Evolutionary conservation across 768 basidiomycete genomes (phyloP).

Genomic region (Tubosaeta brunneosetosa): DNA sequence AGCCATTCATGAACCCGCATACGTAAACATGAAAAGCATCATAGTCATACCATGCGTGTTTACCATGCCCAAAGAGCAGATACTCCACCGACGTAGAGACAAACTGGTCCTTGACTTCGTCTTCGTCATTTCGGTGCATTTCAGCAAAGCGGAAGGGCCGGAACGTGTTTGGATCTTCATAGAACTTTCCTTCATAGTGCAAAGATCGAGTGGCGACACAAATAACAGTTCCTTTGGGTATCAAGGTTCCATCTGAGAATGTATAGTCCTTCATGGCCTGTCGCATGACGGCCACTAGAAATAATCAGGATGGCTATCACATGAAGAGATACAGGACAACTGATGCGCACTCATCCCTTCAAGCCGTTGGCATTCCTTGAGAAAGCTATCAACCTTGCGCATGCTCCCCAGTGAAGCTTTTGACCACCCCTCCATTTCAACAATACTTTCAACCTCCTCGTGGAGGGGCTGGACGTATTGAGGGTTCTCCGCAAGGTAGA

Average conservation of each 20-base stretch:
- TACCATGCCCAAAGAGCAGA: conserved; percentile 34
- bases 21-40: background rate
- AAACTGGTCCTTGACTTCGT: conserved; percentile 31
- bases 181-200: conserved; percentile 22
- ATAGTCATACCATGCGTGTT: conserved; percentile 12
- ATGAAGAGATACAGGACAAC: background rate
- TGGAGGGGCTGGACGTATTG: conserved; percentile 12
- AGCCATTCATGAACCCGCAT: background rate
- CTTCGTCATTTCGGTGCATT: conserved; percentile 25
- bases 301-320: background rate
- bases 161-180: conserved; percentile 29
- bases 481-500: conserved; percentile 9
- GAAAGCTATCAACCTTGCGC: conserved; percentile 18
- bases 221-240: conserved; percentile 32
- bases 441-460: conserved; percentile 13
- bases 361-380: conserved; percentile 22
- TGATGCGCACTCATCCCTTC: conserved; percentile 26
- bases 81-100: conserved; percentile 28
- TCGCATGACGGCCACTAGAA: conserved; percentile 6
- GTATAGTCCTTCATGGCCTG: conserved; percentile 12
- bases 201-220: conserved; percentile 19
- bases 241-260: conserved; percentile 35
- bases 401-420: conserved; percentile 14
- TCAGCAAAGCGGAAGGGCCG: conserved; percentile 37
- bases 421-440: conserved; percentile 16